Base-by-base conservation (phyloP, 164 flowering plant genomes). In the Liriodendron chinense region DNA sequence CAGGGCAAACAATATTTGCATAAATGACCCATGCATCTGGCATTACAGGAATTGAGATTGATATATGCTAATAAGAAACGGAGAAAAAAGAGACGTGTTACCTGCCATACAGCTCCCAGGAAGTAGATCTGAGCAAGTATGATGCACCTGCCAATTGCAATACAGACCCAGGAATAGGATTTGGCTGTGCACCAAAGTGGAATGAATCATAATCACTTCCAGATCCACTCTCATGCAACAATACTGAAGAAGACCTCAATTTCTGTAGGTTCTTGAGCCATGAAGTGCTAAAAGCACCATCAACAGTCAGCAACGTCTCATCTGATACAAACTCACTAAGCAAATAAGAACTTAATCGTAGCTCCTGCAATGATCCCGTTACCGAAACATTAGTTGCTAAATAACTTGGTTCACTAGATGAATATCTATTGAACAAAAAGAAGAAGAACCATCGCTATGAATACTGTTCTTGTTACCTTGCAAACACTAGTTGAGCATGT, bases 51-150 rank as follows among this genome's bases (percentile, higher is more conserved):
- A 48, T 70, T 18, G 25, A 71, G 16, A 69, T 61, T 7, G 24
- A 62, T 50, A 22, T 34, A n/a, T 13, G 56, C n/a, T 8, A 66
- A 49, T 13, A 28, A 26, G 22, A 75, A 23, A 49, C 28, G 47
- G 14, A 72, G 8, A 71, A 13, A 63, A 16, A 23, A 50, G 10
- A 28, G 26, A 34, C 22, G 14, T 21, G 64, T 78, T 53, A 95
- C 99, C 98, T 96, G 78, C 99, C 99, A 87, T 92, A 96, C 69
- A 83, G 78, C 83, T 94, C 99, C 98, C 98, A 96, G 34, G 94
- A 86, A 80, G 93, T 86, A 64, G 97, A 92, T 64, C 97, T 93
- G 24, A 90, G 86, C 71, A 96, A 80, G 79, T 86, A 92, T 59
- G 99, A 96, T 74, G 97, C 85, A 68, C 99, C 99, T 20, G 90